Conservation (phyloP, 169 alveolate genomes). For the Plasmodium adleri region DNA sequence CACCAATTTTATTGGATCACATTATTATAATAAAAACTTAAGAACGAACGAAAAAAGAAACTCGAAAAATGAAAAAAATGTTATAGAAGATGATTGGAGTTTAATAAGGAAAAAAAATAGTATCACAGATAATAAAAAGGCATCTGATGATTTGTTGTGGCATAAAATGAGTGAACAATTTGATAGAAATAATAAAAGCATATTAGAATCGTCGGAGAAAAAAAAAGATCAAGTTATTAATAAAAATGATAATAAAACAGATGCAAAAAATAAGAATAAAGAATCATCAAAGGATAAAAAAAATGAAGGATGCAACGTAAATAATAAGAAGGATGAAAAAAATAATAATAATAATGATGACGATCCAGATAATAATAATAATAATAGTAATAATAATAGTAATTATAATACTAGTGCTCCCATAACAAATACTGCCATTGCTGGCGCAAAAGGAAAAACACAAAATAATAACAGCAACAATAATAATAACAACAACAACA, state of each 20-base stretch:
- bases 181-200: slow-evolving; percentile 25
- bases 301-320: slow-evolving; percentile 1
- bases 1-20: not conserved
- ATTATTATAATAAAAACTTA: slow-evolving; percentile 8
- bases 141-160: slow-evolving; percentile 67
- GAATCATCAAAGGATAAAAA: not conserved
- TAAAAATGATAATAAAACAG: slow-evolving; percentile 1
- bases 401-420: not conserved
- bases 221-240: not conserved
- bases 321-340: not conserved
- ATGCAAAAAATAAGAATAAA: not conserved
- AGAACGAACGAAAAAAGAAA: slow-evolving; percentile 27
- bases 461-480: not conserved
- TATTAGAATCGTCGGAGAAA: not conserved
- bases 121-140: slow-evolving; percentile 37
- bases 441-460: no score
- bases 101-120: slow-evolving; percentile 26
- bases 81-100: slow-evolving; percentile 66
- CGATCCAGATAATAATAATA: slow-evolving; percentile 4
- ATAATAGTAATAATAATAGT: slow-evolving; percentile 3
- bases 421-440: no score
- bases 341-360: slow-evolving; percentile 5
- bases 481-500: not conserved
- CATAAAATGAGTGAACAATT: slow-evolving; percentile 70
- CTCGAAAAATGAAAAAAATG: slow-evolving; percentile 21